These are phyloP conservation scores for Sporothrix globosa DNA, from an alignment of 2,329 filamentous ascomycete species.

Conservation along the genomic window DNA sequence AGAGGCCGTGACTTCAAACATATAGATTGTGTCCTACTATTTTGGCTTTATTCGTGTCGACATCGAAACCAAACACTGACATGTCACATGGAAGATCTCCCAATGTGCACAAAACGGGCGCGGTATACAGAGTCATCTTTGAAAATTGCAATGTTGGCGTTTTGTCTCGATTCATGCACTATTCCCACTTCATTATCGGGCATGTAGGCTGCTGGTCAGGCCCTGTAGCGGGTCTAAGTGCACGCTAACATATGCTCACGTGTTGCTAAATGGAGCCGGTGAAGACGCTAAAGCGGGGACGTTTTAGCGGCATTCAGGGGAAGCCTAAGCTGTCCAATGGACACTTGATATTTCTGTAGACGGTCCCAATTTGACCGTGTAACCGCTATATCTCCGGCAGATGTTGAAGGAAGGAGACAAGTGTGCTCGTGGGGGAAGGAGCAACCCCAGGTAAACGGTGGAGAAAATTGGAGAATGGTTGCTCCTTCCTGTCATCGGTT, in stretches of 20 bases:
- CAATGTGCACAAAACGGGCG: too few species aligned
- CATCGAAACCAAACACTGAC: too few species aligned
- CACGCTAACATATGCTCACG: slow-evolving; percentile 19
- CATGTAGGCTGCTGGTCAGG: neutral
- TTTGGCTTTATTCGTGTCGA: too few species aligned
- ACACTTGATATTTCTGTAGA: neutral
- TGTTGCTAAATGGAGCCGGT: neutral
- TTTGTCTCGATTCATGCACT: neutral
- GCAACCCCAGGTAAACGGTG: neutral
- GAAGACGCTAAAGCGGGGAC: neutral
- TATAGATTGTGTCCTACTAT: too few species aligned
- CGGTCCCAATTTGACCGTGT: neutral
- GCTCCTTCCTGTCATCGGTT: neutral
- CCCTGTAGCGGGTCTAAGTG: neutral
- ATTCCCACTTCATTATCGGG: slow-evolving; percentile 14
- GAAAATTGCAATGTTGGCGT: neutral
- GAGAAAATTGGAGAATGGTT: neutral
- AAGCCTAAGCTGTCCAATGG: neutral
- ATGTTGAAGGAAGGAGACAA: neutral
- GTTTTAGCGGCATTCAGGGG: neutral
- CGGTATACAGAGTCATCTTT: too few species aligned
- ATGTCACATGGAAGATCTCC: too few species aligned
- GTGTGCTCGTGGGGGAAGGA: slow-evolving; percentile 8
- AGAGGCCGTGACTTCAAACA: too few species aligned
- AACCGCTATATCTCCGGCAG: slow-evolving; percentile 12